Percentiles rank a stretch among this genome's conserved stretches.
Evolutionary conservation across 148 eudicot species (phyloP).

Genomic region (Linanthus parryae): DNA sequence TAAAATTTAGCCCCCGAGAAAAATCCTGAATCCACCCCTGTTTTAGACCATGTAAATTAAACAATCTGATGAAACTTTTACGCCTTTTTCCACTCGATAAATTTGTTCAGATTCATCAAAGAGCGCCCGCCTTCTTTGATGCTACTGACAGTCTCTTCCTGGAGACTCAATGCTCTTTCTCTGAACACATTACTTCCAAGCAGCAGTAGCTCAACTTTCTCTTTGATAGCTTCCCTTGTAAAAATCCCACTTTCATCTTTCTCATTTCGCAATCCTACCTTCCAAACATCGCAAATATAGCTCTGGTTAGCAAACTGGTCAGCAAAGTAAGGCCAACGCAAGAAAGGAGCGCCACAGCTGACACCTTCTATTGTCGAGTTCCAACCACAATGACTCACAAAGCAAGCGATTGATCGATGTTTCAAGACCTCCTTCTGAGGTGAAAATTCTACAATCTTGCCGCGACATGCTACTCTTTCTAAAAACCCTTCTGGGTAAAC

Average conservation of each 20-base stretch:
- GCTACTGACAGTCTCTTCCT: slow-evolving; percentile 8
- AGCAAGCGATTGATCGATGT: slow-evolving; percentile 42
- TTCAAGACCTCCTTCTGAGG: slow-evolving; percentile 32
- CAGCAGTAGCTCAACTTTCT: slow-evolving; percentile 22
- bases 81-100: slow-evolving; percentile 28
- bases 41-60: no score
- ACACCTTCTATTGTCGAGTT: slow-evolving; percentile 38
- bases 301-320: slow-evolving; percentile 34
- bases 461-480: slow-evolving; percentile 22
- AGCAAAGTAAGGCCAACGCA: slow-evolving; percentile 42
- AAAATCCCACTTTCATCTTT: slow-evolving; percentile 21
- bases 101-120: slow-evolving; percentile 19
- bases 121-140: slow-evolving; percentile 28
- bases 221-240: slow-evolving; percentile 17
- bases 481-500: slow-evolving; percentile 22
- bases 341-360: slow-evolving; percentile 32
- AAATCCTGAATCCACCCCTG: no score
- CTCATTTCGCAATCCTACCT: slow-evolving; percentile 24
- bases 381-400: slow-evolving; percentile 45
- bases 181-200: slow-evolving; percentile 7
- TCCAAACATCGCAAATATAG: slow-evolving; percentile 38
- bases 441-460: slow-evolving; percentile 34
- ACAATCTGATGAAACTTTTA: slow-evolving; percentile 4
- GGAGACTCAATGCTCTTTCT: slow-evolving; percentile 16
- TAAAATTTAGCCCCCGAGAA: no score